Base-by-base conservation (phyloP, 2,329 filamentous ascomycete genomes). In the Scedosporium boydii region DNA sequence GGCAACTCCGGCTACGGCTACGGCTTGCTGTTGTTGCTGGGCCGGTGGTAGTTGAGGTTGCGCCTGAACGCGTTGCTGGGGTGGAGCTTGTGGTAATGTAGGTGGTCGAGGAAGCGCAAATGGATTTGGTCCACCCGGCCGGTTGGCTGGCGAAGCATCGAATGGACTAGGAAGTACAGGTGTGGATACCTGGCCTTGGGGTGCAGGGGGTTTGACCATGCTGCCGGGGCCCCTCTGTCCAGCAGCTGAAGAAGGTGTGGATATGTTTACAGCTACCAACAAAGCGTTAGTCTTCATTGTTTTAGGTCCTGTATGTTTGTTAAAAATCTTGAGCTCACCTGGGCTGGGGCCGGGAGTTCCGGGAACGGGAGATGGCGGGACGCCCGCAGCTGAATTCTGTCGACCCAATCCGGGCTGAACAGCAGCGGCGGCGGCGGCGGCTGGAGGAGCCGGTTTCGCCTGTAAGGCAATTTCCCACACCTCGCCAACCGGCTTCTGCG, bases 391-490 rank as follows among this genome's bases (percentile, higher is more conserved):
- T 16, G 56, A 51, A 48, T 59, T n/a, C 60, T 62, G 62, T n/a
- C 55, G 41, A 14, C 38, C 29, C 26, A 48, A 38, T 53, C 42
- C 61, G 29, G 61, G 61, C 55, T 48, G 18, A 18, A 18, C 6
- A 12, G 63, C 41, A 21, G 61, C 16, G 4, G 60, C 58, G 7
- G 51, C 58, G 7, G 51, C 6, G 10, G 63, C 48, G 26, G 61
- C 16, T 4, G 60, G 59, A 18, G 51, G 42, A 34, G 64, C 34
- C 56, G 63, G 60, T 48, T 72, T 71, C 23, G 74, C 70, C 21
- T 61, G 79, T 74, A 93, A 93, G 0, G 89, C 92, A 61, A 90
- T 77, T 66, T 88, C 86, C 90, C 91, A 97, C 0, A 97, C 93
- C 73, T 97, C 92, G 9, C 79, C 84, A 3, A 98, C 91, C 0